Percentiles rank a stretch among this genome's conserved stretches.
Evolutionary conservation across 345 rosid genomes (phyloP).

Genomic region (Alliaria petiolata): DNA sequence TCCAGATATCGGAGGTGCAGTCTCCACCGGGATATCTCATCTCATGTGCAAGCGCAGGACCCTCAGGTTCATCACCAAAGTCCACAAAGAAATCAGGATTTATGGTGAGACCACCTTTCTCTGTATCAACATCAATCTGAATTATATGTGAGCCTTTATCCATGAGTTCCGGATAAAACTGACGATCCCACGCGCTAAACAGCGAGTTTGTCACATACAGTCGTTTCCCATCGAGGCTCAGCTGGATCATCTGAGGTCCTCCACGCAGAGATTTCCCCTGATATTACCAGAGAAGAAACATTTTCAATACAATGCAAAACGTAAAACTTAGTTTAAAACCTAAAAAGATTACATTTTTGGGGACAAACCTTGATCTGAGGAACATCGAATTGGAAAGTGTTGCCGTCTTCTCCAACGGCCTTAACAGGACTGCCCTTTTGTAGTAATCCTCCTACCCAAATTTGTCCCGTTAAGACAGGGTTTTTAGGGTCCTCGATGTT

Average conservation of each 20-base stretch:
- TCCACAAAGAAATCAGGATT: slow-evolving; percentile 78
- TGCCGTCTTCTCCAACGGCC: slow-evolving; percentile 58
- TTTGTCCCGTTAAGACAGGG: slow-evolving; percentile 68
- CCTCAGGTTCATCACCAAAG: slow-evolving; percentile 77
- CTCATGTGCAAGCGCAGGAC: slow-evolving; percentile 83
- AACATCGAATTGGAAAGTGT: slow-evolving; percentile 59
- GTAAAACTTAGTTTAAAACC: too few relatives aligned
- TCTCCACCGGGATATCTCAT: slow-evolving; percentile 94
- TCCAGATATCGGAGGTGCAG: slow-evolving; percentile 92
- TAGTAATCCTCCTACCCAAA: slow-evolving; percentile 71
- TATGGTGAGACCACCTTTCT: slow-evolving; percentile 62
- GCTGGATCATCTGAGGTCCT: slow-evolving; percentile 91
- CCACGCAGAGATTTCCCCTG: slow-evolving; percentile 65
- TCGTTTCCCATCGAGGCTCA: slow-evolving; percentile 81
- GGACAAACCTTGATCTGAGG: slow-evolving; percentile 69
- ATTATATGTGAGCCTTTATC: slow-evolving; percentile 86
- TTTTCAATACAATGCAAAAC: too few relatives aligned
- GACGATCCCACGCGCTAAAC: slow-evolving; percentile 76
- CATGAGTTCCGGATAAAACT: slow-evolving; percentile 68
- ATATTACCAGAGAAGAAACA: too few relatives aligned
- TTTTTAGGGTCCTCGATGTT: slow-evolving; percentile 67
- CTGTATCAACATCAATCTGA: slow-evolving; percentile 70
- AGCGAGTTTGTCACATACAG: slow-evolving; percentile 87
- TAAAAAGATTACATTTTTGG: too few relatives aligned
- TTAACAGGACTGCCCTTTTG: slow-evolving; percentile 58